Conservation (phyloP, 2,329 filamentous ascomycete species). For the Pyrenophora graminea region DNA sequence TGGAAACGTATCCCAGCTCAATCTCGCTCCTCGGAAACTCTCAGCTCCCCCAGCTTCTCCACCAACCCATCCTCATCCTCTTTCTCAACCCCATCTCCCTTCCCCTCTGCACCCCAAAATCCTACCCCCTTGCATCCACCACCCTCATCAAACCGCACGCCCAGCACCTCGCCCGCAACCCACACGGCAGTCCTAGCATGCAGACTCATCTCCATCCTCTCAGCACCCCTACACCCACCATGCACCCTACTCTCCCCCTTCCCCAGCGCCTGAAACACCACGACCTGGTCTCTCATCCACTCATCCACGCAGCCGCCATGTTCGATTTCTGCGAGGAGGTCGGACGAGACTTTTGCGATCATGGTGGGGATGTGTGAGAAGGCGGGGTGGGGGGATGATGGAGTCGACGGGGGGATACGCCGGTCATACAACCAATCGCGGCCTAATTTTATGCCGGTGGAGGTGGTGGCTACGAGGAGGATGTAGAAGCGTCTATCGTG, state of each 20-base stretch:
- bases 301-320: conserved; percentile 58
- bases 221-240: conserved; percentile 28
- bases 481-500: conserved; percentile 57
- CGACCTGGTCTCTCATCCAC: conserved; percentile 62
- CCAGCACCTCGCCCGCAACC: conserved; percentile 48
- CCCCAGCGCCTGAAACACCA: conserved; percentile 63
- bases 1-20: too few relatives aligned
- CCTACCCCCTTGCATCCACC: conserved; percentile 46
- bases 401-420: conserved; percentile 5
- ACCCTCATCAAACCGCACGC: conserved; percentile 45
- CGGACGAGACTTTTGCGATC: conserved; percentile 50
- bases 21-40: not conserved
- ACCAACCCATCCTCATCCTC: not conserved
- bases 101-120: conserved; percentile 9
- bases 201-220: conserved; percentile 44
- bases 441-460: conserved; percentile 54
- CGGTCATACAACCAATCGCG: conserved; percentile 56
- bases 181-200: conserved; percentile 54
- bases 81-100: not conserved
- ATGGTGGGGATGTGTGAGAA: conserved; percentile 38
- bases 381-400: too few relatives aligned
- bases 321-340: conserved; percentile 53
- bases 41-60: not conserved
- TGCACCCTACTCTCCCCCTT: conserved; percentile 46
- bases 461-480: conserved; percentile 59